Evolutionary conservation across 768 basidiomycete genomes (phyloP), one percentile per base, ranked within the genome.

Genomic region (Mycena vitilis): DNA sequence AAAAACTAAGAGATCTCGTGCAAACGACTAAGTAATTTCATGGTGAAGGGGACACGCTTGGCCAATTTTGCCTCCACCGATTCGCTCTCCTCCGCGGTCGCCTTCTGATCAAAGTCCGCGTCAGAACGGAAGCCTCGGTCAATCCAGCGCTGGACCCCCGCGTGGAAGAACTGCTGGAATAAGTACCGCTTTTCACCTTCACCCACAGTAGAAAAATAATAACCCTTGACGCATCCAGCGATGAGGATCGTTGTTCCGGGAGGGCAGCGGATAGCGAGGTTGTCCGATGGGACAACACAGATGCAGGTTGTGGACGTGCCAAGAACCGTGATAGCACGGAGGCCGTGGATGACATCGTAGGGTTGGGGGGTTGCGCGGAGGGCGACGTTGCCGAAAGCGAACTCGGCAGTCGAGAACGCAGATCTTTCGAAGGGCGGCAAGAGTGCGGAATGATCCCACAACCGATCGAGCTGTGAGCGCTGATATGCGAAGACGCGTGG

Each of bases 151-250:
- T 45, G 42, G 30, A 59, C 10, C 0, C 57, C 42, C 8, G 57
- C 42, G 44, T 48, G 5, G 13, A 59, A 44, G 42, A 7, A 59
- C 45, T 59, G 57, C 57, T 48, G 42, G 44, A 59, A 59, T 5
- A 59, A 15, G 57, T 45, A 45, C 4, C 57, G 18, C 40, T 13
- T 44, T 12, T 59, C 42, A 2, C 42, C 42, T 4, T 20, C 13
- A 0, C 1, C 22, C 13, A 59, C 18, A 5, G 23, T 48, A 25
- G 42, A 45, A 44, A 59, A 59, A 20, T 18, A 45, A 10, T 30
- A 59, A 13, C 15, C 40, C 7, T 45, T 47, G 22, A 47, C 40
- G 13, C 34, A 25, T 42, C 42, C 12, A 1, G 57, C 13, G 30
- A 59, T 45, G 44, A 59, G 22, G 40, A 59, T 4, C 0, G 57